Base-by-base conservation (phyloP, 352 stramenopile species). In the Blastocystis sp. region DNA sequence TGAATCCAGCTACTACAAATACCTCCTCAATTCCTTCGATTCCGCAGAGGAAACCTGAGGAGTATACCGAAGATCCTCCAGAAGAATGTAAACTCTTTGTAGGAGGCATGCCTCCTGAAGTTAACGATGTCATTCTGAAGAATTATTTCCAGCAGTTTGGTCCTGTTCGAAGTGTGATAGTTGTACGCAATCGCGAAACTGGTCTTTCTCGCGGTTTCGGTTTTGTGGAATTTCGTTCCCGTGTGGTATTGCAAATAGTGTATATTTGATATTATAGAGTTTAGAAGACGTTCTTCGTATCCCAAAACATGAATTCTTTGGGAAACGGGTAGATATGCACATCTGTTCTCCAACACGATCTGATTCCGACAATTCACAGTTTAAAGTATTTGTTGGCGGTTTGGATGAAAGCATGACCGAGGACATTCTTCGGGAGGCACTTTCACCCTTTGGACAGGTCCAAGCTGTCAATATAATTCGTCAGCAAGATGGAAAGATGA, bases 51-150 rank as follows among this genome's bases (percentile, higher is more conserved):
- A 39, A 54, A 11, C 42, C 71, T 1, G 71, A 83, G 24, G 71
- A 83, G 49, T 83, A 52, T 32, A 83, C 71, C 7, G 71, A 83
- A 19, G 71, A 83, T 56, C 71, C 71, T 19, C 29, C 37, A 11
- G 71, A 83, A 14, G 71, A 83, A 9, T 83, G 71, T 32, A 83
- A 83, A 56, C n/a, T 83, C 4, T 83, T 83, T 43, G 71, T 83
- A 16, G 71, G 71, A 11, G 71, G 71, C 27, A 63, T 83, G 43
- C 71, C 71, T 11, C 46, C 27, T 49, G 71, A 83, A n/a, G 71
- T 66, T 9, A 59, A 65, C n/a, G 71, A 83, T n/a, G 51, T 29
- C 12, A 59, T 83, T 19, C 32, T 83, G 24, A 51, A 54, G 24
- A 66, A 29, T 16, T 83, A 83, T 24, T 83, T 83, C 35, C 71